These are phyloP conservation scores for Penicillium argentinense DNA, from an alignment of 495 filamentous ascomycete genomes.

Conservation along the genomic window DNA sequence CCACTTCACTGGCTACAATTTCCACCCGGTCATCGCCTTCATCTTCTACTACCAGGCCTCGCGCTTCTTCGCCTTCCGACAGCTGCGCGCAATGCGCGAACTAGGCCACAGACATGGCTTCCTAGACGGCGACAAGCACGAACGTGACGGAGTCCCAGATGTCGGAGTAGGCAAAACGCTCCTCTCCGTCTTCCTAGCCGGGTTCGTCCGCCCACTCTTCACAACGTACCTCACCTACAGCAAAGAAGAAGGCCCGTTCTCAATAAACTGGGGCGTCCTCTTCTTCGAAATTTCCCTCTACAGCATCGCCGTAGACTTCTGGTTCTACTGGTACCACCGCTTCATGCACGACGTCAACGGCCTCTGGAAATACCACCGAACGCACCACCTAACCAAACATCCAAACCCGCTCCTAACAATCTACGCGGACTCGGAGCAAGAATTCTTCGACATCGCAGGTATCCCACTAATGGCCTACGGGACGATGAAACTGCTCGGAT, in stretches of 20 bases:
- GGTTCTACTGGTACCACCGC: background rate
- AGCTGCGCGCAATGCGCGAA: constrained; percentile 12
- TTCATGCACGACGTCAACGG: background rate
- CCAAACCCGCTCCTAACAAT: background rate
- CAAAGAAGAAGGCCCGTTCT: background rate
- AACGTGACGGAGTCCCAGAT: constrained; percentile 21
- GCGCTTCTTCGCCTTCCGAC: constrained; percentile 9
- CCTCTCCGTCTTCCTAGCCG: constrained; percentile 10
- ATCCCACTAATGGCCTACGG: background rate
- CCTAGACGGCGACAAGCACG: constrained; percentile 17
- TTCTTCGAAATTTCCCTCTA: constrained; percentile 3
- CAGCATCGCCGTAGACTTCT: background rate
- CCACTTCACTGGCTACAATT: constrained; percentile 20
- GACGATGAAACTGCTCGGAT: constrained; percentile 9
- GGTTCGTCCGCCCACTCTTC: constrained; percentile 9
- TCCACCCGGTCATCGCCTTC: constrained; percentile 23
- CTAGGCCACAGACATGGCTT: constrained; percentile 17
- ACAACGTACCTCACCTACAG: constrained; percentile 15
- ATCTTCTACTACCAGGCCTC: constrained; percentile 25
- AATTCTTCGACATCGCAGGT: background rate
- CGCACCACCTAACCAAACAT: background rate
- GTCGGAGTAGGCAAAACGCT: constrained; percentile 10
- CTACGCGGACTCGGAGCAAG: background rate
- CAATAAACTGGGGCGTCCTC: constrained; percentile 3
- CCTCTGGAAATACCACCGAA: background rate